A percentile compares a stretch with the other conserved stretches of the same genome.
phyloP scores from a whole-genome alignment of 768 basidiomycete genomes.

The Coprinellus micaceus region DNA sequence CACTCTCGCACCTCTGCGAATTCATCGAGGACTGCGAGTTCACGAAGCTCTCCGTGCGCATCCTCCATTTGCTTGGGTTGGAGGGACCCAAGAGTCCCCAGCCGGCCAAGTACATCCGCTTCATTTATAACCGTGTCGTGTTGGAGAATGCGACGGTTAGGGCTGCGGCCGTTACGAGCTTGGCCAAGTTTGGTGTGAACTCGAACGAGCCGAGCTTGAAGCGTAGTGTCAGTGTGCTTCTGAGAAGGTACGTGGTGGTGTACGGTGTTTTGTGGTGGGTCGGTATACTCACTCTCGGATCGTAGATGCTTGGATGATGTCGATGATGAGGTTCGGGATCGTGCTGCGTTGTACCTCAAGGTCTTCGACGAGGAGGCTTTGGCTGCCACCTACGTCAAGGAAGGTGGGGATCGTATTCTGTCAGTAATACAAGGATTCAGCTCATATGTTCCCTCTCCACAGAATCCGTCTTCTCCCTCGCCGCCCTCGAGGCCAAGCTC shows the following conservation, averaged over 20 bases:
- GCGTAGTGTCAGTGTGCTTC: slow-evolving; percentile 82
- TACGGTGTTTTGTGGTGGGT: not conserved
- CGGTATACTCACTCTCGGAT: not conserved
- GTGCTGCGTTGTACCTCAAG: slow-evolving; percentile 91
- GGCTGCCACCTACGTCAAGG: slow-evolving; percentile 85
- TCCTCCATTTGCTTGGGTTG: slow-evolving; percentile 89
- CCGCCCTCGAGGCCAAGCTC: slow-evolving; percentile 84
- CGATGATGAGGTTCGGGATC: slow-evolving; percentile 97
- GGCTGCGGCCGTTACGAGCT: slow-evolving; percentile 89
- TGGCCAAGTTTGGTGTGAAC: slow-evolving; percentile 96
- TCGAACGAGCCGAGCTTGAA: slow-evolving; percentile 73
- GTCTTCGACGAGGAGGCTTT: slow-evolving; percentile 75
- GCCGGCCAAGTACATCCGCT: slow-evolving; percentile 97
- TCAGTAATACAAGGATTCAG: not conserved
- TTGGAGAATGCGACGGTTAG: slow-evolving; percentile 97
- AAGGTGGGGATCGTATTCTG: slow-evolving; percentile 51
- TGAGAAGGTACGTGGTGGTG: slow-evolving; percentile 59
- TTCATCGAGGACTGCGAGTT: slow-evolving; percentile 99
- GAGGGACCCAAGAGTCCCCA: slow-evolving; percentile 97
- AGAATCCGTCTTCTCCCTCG: slow-evolving; percentile 91
- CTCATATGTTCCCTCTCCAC: not conserved
- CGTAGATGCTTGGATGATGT: slow-evolving; percentile 98
- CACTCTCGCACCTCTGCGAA: slow-evolving; percentile 96
- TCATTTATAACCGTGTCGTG: slow-evolving; percentile 99
- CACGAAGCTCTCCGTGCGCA: slow-evolving; percentile 96